Evolutionary conservation across 2,329 filamentous ascomycete genomes (phyloP), one percentile per base, ranked within the genome.

Genomic region (Biscogniauxia marginata): DNA sequence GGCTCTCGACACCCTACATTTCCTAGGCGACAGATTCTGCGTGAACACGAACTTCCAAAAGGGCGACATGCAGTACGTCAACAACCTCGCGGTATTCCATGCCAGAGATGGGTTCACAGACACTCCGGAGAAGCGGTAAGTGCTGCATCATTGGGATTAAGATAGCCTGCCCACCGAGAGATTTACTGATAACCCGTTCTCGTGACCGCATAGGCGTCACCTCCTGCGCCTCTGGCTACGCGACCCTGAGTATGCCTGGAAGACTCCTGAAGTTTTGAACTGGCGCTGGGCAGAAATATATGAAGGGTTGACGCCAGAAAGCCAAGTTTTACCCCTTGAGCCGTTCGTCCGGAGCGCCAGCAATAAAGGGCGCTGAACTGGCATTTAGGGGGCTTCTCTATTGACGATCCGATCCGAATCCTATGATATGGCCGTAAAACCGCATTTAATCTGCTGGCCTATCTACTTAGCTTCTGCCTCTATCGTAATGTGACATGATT

Each of bases 251-350:
- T 65, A 76, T 19, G 77, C 77, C 0, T 83, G 80, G 80, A 66
- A 76, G 58, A 79, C 76, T 0, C 79, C 79, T 0, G 67, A 69
- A 3, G 68, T 67, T 1, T 66, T 82, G 70, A 75, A 59, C 71
- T 69, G 67, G 4, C 72, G 78, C 7, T 87, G 83, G 81, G 73
- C 77, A 19, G 72, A 76, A 3, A 70, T 87, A 0, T 87, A 84
- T 60, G 73, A 76, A 1, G 79, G 74, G 3, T 76, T 85, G 3
- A 77, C 71, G 2, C 71, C 77, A 0, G 81, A 84, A 58, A 77
- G 74, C 9, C 74, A 81, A 34, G 77, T 84, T 0, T 82, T 86
- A 52, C 83, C 84, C 0, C 70, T 85, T 2, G 80, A 87, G 64
- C 80, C 82, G n/a, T 71, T 69, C 20, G 74, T 80, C 59, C 70